Evolutionary conservation across 2,329 filamentous ascomycete genomes (phyloP), one percentile per base, ranked within the genome.

Genomic region (Chaetomiaceae sp.): DNA sequence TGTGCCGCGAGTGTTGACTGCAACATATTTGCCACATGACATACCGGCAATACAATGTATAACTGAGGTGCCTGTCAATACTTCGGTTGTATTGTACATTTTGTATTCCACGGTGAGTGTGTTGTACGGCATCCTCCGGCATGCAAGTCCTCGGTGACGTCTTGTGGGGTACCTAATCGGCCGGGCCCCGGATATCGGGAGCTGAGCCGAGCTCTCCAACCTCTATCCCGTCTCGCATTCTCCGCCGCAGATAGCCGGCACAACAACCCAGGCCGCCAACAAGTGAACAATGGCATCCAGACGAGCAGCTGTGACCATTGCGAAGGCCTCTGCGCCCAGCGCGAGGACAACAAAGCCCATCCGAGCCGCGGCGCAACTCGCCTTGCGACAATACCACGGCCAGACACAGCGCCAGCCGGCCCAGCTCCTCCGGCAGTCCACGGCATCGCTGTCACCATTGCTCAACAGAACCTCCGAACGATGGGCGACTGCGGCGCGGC

Each of bases 231-330:
- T 4, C 22, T 33, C 27, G 17, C 25, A 25, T 11, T 17, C 14
- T 12, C 14, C 4, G 14, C 43, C 23, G 17, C 8, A n/a, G 3
- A 36, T 11, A 6, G 7, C 20, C 29, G 11, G 20, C 29, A 15
- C n/a, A 14, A 34, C 23, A 31, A 31, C 15, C 6, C 20, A 11
- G 12, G 11, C 15, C 5, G 12, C 27, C 6, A 25, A 29, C 14
- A 25, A 3, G 12, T 17, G 27, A 25, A 14, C 44, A 20, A 56
- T 56, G 54, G 50, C 49, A 25, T 53, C 49, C 14, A 31, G 19
- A 50, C 54, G 54, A 22, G 40, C 45, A 37, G 22, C n/a, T 5
- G 22, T 34, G 19, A 53, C 7, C 31, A 45, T 56, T 3, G 34
- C n/a, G 15, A 45, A 48, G 40, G 40, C 49, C 1, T 17, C 36